Base-by-base conservation (phyloP, 371 early-diverging fungal species). In the Mucor plumbeus region DNA sequence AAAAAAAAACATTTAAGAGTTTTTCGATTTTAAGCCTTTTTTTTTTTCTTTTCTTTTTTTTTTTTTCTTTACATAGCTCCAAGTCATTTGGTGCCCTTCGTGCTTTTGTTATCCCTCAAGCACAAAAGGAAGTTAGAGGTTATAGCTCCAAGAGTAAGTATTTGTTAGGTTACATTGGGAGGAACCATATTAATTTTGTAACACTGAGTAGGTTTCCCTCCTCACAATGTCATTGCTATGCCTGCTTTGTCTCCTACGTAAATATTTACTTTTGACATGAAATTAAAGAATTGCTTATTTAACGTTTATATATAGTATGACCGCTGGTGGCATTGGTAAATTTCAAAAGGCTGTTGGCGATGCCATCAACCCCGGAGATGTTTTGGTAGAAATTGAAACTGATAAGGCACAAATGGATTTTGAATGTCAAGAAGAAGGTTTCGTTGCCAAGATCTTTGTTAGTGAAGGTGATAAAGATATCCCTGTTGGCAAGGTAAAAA, bases 401-500 rank as follows among this genome's bases (percentile, higher is more conserved):
- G 98, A 99, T 85, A 99, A 99, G 90, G 99, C 99, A 55, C 96
- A 96, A 83, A 98, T 99, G 97, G 99, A 99, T 79, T 96, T 98
- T 81, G 99, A 99, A 84, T 97, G 94, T 85, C 98, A 98, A 83
- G 99, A 99, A 70, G 97, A 97, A 73, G 99, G 99, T 47, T 97
- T 83, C 74, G 72, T 99, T 41, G 99, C 98, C 74, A 94, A 97
- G 89, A 88, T 97, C 76, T 83, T 99, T 69, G 82, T 94, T 33
- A 90, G 92, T 7, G 76, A 84, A 53, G 95, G 95, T 38, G 77
- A 91, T 64, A 97, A 98, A 89, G 97, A 97, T 72, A 86, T 92
- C 50, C 60, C 78, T 60, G 93, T 95, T 59, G 91, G 90, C 65
- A 87, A 82, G 76, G 90, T 90, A 75, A 65, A 70, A 65, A 70